Evolutionary conservation across 139 green algal species (phyloP).

Genomic region (Picochlorum sp.): DNA sequence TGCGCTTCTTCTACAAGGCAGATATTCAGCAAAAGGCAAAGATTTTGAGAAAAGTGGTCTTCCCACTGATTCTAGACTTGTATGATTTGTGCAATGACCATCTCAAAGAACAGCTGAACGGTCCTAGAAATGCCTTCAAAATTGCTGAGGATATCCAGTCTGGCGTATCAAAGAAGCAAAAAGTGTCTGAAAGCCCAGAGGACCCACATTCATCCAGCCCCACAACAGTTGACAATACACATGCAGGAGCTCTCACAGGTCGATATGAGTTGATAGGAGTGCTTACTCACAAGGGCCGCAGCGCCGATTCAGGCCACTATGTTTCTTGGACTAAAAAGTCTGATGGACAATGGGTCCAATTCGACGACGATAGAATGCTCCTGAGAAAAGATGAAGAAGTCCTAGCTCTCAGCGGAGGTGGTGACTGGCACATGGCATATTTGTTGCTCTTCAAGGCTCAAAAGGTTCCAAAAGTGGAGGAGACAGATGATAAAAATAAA

Average conservation of each 20-base stretch:
- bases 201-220: constrained; percentile 4
- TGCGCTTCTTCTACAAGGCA: constrained; percentile 92
- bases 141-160: constrained; percentile 37
- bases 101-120: constrained; percentile 74
- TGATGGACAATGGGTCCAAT: constrained; percentile 86
- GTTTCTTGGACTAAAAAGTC: constrained; percentile 86
- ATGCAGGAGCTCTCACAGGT: constrained; percentile 45
- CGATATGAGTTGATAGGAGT: constrained; percentile 84
- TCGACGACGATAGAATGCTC: constrained; percentile 91
- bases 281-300: constrained; percentile 97
- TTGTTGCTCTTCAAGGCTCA: constrained; percentile 80
- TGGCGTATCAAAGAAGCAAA: constrained; percentile 30
- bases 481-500: background rate
- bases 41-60: constrained; percentile 90
- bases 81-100: constrained; percentile 87
- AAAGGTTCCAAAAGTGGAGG: background rate
- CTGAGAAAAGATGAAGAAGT: constrained; percentile 80
- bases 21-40: constrained; percentile 92
- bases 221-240: constrained; percentile 5
- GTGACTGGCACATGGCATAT: constrained; percentile 98
- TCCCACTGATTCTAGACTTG: constrained; percentile 78
- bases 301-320: constrained; percentile 93
- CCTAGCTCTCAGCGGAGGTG: constrained; percentile 66
- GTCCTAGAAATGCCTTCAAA: constrained; percentile 46
- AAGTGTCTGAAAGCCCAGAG: background rate